These are phyloP conservation scores for Nothophoma quercina DNA, from an alignment of 2,329 filamentous ascomycete species.

Conservation along the genomic window DNA sequence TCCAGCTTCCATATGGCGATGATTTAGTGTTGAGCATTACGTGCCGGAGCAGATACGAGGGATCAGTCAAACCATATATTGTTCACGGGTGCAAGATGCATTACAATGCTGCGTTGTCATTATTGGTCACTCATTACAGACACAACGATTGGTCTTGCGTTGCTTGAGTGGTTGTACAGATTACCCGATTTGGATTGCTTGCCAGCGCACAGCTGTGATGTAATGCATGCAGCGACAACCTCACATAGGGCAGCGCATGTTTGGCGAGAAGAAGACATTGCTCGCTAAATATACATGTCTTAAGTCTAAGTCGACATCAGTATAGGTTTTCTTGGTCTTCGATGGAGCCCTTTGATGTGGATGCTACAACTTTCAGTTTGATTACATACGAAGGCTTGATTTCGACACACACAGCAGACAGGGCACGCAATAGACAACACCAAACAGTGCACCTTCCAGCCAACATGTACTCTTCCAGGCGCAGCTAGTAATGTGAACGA, in stretches of 20 bases:
- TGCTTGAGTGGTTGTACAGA: slow-evolving; percentile 11
- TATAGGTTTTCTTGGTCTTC: neutral
- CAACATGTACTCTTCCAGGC: no score
- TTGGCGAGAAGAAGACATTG: neutral
- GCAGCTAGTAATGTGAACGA: no score
- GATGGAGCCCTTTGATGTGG: no score
- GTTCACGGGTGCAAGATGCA: neutral
- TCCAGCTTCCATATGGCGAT: neutral
- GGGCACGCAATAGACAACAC: no score
- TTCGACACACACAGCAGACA: no score
- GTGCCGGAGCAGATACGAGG: neutral
- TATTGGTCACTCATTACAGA: neutral
- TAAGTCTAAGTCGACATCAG: slow-evolving; percentile 3
- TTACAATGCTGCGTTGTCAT: neutral
- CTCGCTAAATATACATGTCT: neutral
- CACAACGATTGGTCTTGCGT: slow-evolving; percentile 1
- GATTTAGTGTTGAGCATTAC: neutral
- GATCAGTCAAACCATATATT: neutral
- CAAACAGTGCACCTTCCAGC: no score
- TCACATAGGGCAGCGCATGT: neutral
- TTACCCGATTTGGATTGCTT: slow-evolving; percentile 10
- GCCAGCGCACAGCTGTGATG: slow-evolving; percentile 15
- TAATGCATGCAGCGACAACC: neutral
- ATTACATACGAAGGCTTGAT: no score
- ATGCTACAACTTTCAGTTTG: no score